Evolutionary conservation across 306 rosid genomes (phyloP), one percentile per base, ranked within the genome.

Genomic region (Fragaria ananassa): DNA sequence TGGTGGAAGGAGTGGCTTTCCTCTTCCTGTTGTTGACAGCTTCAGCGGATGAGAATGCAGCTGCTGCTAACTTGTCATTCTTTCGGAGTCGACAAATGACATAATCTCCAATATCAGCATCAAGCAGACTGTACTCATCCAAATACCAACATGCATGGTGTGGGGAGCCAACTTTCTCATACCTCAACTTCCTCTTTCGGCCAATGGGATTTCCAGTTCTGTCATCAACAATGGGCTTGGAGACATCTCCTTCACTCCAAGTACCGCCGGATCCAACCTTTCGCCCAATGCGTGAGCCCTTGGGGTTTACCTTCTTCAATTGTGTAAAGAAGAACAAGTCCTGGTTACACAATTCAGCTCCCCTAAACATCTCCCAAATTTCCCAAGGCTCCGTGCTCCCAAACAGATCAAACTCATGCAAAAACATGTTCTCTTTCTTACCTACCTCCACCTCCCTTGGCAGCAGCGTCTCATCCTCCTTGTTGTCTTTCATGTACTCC

Each of bases 381-480:
- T 67, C 71, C 71, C 71, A 67, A 10, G 71, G 71, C 29, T 67
- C 50, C 21, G 69, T 41, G 71, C 49, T 67, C 6, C 71, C 71
- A 11, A 67, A 67, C 31, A 67, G 18, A 41, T 67, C 71, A n/a
- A 67, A 39, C 51, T 67, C 71, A 41, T 39, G 71, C 6, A 67
- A 2, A 67, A 39, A 64, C 13, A 34, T 8, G 4, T 64, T 64
- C 46, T 64, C 50, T 2, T 21, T 39, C 49, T n/a, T 10, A 21
- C 9, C 2, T 10, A 39, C 17, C 29, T 35, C 49, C 18, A 6
- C 5, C 61, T 54, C 61, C 12, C 23, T n/a, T 54, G 61, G 0
- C 27, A 19, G 29, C 25, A 19, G 10, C 58, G 8, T 10, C 21
- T 62, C 25, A 19, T 35, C 46, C 14, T 29, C 41, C 39, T 29